These are phyloP conservation scores for Geranium incanum DNA, from an alignment of 441 rosid genomes.

Conservation along the genomic window DNA sequence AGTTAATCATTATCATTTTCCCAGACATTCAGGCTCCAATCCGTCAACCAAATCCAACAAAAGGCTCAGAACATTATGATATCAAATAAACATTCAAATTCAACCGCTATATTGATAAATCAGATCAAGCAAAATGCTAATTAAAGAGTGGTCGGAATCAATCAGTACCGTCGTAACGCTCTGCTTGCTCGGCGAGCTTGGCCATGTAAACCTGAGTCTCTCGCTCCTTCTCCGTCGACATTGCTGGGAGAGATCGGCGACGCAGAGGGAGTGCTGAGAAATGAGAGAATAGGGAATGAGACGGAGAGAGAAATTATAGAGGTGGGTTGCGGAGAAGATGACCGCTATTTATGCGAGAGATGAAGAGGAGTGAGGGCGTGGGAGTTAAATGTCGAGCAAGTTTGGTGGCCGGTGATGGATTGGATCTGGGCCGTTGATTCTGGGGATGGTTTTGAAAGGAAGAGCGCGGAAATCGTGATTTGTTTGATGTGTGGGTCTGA, in stretches of 20 bases:
- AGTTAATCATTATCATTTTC: background rate
- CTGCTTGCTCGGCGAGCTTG: slow-evolving; percentile 96
- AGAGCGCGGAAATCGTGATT: slow-evolving; percentile 32
- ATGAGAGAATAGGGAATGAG: background rate
- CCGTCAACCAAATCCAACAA: background rate
- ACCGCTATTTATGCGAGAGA: background rate
- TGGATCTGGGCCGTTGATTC: slow-evolving; percentile 45
- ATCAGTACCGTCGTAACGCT: slow-evolving; percentile 73
- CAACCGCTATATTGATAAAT: background rate
- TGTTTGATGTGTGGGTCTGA: background rate
- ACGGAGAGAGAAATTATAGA: background rate
- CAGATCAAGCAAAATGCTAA: background rate
- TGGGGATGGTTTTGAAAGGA: slow-evolving; percentile 17
- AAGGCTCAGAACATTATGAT: background rate
- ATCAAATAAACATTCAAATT: background rate
- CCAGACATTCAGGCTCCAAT: background rate
- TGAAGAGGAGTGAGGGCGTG: slow-evolving; percentile 4
- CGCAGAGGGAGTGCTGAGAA: background rate
- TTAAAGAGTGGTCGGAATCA: no score
- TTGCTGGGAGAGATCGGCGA: slow-evolving; percentile 12
- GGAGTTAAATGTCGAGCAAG: slow-evolving; percentile 21
- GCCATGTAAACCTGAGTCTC: slow-evolving; percentile 90
- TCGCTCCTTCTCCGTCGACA: slow-evolving; percentile 76
- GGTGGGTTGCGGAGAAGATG: slow-evolving; percentile 3
- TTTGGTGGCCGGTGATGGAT: slow-evolving; percentile 32